Base-by-base conservation (phyloP, 345 rosid species). In the Jatropha curcas region DNA sequence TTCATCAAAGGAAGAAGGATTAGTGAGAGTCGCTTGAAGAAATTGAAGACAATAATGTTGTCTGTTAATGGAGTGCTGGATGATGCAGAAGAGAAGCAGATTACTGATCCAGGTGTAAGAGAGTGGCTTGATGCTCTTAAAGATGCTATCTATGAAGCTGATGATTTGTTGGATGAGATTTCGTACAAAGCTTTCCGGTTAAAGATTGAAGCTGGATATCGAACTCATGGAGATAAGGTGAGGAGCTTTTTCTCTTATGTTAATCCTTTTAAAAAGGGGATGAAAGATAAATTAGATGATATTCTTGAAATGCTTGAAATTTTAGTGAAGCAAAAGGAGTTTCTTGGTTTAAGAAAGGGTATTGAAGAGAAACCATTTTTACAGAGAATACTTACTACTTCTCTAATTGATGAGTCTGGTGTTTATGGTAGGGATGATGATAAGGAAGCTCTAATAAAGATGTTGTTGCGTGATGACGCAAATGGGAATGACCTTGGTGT, bases 81-180 rank as follows among this genome's bases (percentile, higher is more conserved):
- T 34, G 72, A 72, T 41, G 76, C 80, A 30, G 72, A 71, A 68
- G 73, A 77, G 56, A 77, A 65, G 72, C 69, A 67, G 63, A 48
- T 66, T 6, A 59, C 34, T 5, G 25, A 51, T 13, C 9, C 31
- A 3, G 27, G 24, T 19, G 67, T 71, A 20, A 22, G 22, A 52
- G 37, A 65, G 2, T 72, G 80, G 80, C 67, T 71, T 37, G 56
- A 66, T 39, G 73, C 71, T 30, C 65, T 72, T 22, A 66, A 66
- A 60, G 55, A 72, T 30, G 64, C 72, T 57, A 51, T 51, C 9
- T 77, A 65, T 65, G 76, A 71, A 56, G 80, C 76, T 5, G 76
- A 77, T 50, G 80, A 77, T 43, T 24, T 77, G 1, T 19, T 77
- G 25, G 80, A 77, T 1, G 76, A 51, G 72, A 66, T 77, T 60